Percentiles rank a stretch among this genome's conserved stretches.
These are phyloP conservation scores for Laburnicola sp. DNA, from an alignment of 2,329 filamentous ascomycete genomes.

Conservation along the genomic window DNA sequence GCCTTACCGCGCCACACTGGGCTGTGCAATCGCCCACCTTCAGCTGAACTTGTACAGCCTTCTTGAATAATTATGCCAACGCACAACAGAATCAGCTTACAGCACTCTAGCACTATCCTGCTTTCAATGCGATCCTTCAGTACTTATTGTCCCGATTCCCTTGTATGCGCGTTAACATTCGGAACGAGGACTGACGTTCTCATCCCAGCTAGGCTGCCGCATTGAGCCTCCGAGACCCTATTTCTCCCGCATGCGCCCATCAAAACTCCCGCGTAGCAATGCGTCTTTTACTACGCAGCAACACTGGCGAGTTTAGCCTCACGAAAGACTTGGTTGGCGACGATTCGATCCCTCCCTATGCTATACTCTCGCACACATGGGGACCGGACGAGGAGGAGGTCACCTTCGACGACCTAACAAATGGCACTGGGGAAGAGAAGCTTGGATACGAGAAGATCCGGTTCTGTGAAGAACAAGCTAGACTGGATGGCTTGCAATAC, in stretches of 20 bases:
- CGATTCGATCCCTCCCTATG: constrained; percentile 4
- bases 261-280: not conserved
- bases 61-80: not conserved
- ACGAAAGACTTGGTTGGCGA: not conserved
- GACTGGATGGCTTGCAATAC: too few species aligned
- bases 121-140: constrained; percentile 14
- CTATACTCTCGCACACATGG: constrained; percentile 15
- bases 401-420: not conserved
- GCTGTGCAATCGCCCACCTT: constrained; percentile 11
- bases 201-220: constrained; percentile 14
- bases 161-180: constrained; percentile 15
- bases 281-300: constrained; percentile 3
- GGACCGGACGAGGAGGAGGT: not conserved
- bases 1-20: constrained; percentile 15
- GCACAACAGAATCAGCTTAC: constrained; percentile 12
- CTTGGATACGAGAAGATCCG: not conserved
- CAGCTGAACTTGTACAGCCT: too few species aligned
- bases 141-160: constrained; percentile 13
- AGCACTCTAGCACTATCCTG: constrained; percentile 1
- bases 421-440: not conserved
- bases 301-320: constrained; percentile 6
- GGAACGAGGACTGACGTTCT: constrained; percentile 14
- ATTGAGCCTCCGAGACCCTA: constrained; percentile 4
- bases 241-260: not conserved
- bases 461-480: too few species aligned